Conservation (phyloP, 257 asterid species). For the Ajuga chamaepitys region DNA sequence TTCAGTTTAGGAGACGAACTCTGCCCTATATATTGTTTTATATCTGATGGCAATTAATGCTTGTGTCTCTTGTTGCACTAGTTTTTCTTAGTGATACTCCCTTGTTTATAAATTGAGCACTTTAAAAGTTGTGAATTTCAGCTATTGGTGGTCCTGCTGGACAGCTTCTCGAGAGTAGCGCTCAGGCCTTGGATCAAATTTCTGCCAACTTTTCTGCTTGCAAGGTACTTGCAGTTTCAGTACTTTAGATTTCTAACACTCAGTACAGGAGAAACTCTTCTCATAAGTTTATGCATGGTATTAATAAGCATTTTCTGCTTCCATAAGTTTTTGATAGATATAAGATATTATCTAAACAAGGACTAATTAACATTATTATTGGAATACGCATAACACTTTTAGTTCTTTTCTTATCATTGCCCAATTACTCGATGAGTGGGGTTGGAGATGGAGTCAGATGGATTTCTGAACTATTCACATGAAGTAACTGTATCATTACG, state of each 20-base stretch:
- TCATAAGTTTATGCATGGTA: constrained; percentile 1
- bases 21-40: not conserved
- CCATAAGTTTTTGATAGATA: constrained; percentile 4
- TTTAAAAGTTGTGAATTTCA: constrained; percentile 31
- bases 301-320: not conserved
- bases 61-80: constrained; percentile 11
- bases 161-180: constrained; percentile 66
- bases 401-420: not conserved
- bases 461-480: not conserved
- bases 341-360: not conserved
- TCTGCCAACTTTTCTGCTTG: constrained; percentile 54
- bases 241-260: not conserved
- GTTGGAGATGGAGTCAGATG: not conserved
- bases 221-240: constrained; percentile 41
- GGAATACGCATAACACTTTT: not conserved
- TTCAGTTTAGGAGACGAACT: not conserved
- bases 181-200: constrained; percentile 73
- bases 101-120: not conserved
- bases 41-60: not conserved
- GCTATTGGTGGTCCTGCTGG: constrained; percentile 76
- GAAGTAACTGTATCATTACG: not conserved
- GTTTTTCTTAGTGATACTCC: not conserved
- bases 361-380: not conserved
- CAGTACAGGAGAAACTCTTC: not conserved
- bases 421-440: not conserved